Evolutionary conservation across 2,329 filamentous ascomycete genomes (phyloP).

Genomic region (Phaeosphaeriaceae sp.): DNA sequence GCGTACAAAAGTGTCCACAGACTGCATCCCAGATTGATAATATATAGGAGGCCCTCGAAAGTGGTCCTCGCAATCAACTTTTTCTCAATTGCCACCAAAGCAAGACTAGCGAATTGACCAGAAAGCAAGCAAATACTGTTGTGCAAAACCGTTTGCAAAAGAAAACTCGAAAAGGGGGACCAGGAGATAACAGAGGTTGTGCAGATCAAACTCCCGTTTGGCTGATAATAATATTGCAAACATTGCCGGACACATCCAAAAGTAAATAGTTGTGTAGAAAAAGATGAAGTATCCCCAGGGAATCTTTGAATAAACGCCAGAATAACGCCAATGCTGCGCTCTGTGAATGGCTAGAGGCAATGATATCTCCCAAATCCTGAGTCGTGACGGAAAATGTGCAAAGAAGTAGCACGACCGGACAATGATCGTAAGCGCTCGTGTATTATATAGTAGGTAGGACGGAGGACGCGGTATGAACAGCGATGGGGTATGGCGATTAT

Average conservation of each 20-base stretch:
- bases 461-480: conserved; percentile 38
- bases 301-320: conserved; percentile 38
- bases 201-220: background rate
- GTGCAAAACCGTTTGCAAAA: background rate
- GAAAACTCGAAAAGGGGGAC: background rate
- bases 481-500: conserved; percentile 42
- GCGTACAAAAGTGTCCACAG: background rate
- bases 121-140: background rate
- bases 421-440: conserved; percentile 44
- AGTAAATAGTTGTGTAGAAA: conserved; percentile 9
- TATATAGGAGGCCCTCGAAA: background rate
- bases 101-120: background rate
- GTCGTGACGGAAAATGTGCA: conserved; percentile 43
- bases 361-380: conserved; percentile 43
- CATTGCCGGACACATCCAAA: background rate
- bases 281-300: conserved; percentile 29
- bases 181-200: background rate
- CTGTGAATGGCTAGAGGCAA: conserved; percentile 46
- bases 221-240: conserved; percentile 22
- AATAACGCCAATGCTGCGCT: conserved; percentile 49
- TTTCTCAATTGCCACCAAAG: background rate
- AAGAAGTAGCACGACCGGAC: conserved; percentile 36
- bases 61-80: background rate
- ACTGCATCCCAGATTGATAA: background rate
- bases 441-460: conserved; percentile 41